A percentile compares a stretch with the other conserved stretches of the same genome.
phyloP scores from a whole-genome alignment of 768 basidiomycete species.

The Lactarius deliciosus region DNA sequence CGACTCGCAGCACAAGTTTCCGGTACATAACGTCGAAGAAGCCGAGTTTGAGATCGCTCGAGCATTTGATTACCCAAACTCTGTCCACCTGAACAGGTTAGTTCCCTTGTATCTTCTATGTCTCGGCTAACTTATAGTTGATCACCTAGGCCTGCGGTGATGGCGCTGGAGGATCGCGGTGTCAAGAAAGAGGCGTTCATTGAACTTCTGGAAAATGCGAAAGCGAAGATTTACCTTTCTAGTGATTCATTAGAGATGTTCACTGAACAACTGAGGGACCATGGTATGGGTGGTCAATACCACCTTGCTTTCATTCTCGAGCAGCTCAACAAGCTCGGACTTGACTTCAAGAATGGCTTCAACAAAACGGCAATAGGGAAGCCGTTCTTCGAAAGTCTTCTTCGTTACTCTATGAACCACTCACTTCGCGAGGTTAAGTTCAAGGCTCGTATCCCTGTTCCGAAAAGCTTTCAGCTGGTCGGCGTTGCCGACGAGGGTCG shows the following conservation, averaged over 20 bases:
- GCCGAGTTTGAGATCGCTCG: slow-evolving; percentile 72
- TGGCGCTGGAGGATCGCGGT: slow-evolving; percentile 76
- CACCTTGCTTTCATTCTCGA: slow-evolving; percentile 50
- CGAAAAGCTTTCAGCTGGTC: slow-evolving; percentile 65
- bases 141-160: slow-evolving; percentile 60
- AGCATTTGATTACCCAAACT: slow-evolving; percentile 58
- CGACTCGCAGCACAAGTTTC: slow-evolving; percentile 75
- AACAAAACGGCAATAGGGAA: slow-evolving; percentile 45
- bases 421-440: slow-evolving; percentile 75
- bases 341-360: slow-evolving; percentile 47
- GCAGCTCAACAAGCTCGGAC: slow-evolving; percentile 47
- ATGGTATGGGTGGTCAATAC: slow-evolving; percentile 49
- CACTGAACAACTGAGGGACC: slow-evolving; percentile 46
- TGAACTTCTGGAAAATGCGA: slow-evolving; percentile 57
- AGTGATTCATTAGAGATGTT: slow-evolving; percentile 55
- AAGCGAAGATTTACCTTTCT: slow-evolving; percentile 57
- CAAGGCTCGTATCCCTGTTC: slow-evolving; percentile 69
- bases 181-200: slow-evolving; percentile 59
- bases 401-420: slow-evolving; percentile 60
- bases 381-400: slow-evolving; percentile 55
- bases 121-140: neutral
- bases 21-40: slow-evolving; percentile 44
- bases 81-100: slow-evolving; percentile 73
- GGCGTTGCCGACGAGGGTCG: slow-evolving; percentile 80
- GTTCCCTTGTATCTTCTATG: neutral